Conservation (phyloP, 345 rosid genomes). For the Rhodamnia argentea region DNA sequence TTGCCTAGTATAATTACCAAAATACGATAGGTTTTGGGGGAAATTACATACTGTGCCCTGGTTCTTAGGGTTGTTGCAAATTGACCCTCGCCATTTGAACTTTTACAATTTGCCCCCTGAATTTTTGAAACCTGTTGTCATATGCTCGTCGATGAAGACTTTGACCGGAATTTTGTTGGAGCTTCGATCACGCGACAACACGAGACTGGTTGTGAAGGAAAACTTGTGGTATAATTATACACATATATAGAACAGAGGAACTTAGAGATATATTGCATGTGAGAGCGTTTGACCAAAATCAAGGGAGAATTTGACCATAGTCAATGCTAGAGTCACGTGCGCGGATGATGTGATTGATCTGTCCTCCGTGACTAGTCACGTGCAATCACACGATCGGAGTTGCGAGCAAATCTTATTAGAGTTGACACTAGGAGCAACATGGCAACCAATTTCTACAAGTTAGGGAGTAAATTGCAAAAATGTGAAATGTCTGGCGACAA, state of each 20-base stretch:
- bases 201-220: not conserved
- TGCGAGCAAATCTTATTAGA: too few relatives aligned
- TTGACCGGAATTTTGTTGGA: not conserved
- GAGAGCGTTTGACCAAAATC: not conserved
- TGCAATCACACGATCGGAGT: too few relatives aligned
- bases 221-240: not conserved
- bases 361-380: too few relatives aligned
- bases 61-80: not conserved
- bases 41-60: not conserved
- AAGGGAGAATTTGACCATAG: not conserved
- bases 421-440: too few relatives aligned
- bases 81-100: not conserved
- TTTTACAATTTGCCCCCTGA: not conserved
- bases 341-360: too few relatives aligned
- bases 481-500: too few relatives aligned
- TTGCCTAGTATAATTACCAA: not conserved
- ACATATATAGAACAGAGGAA: not conserved
- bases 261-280: not conserved
- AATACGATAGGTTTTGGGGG: not conserved
- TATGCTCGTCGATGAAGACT: not conserved
- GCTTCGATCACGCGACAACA: not conserved
- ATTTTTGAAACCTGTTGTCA: not conserved
- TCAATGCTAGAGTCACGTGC: not conserved
- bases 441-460: too few relatives aligned
- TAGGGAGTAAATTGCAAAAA: too few relatives aligned